phyloP scores from a whole-genome alignment of 441 rosid genomes.

The Capsella rubella region DNA sequence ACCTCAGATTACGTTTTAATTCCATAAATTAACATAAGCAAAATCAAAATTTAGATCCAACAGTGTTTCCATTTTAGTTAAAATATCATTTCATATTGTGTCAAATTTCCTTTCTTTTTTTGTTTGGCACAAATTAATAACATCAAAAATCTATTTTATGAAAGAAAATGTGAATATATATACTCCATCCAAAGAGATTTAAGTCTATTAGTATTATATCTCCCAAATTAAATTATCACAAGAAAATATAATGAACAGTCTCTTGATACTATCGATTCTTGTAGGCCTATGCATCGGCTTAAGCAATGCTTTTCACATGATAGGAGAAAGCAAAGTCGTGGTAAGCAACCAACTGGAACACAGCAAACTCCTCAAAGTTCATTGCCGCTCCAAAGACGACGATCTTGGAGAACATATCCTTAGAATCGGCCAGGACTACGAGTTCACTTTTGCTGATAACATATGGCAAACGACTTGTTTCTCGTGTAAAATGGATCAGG shows the following conservation, averaged over 20 bases:
- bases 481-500: constrained; percentile 30
- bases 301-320: constrained; percentile 16
- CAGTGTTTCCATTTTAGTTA: neutral
- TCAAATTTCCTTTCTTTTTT: neutral
- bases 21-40: neutral
- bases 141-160: neutral
- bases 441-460: constrained; percentile 31
- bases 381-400: constrained; percentile 11
- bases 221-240: neutral
- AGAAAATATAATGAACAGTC: neutral
- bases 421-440: constrained; percentile 25
- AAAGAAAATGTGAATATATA: neutral
- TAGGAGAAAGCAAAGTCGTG: constrained; percentile 34
- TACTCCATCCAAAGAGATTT: neutral
- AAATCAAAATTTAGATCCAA: neutral
- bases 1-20: neutral
- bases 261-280: neutral
- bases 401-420: constrained; percentile 18
- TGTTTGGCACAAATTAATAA: neutral
- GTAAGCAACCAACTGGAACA: constrained; percentile 36
- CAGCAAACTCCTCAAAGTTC: constrained; percentile 38
- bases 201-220: neutral
- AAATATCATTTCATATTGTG: neutral
- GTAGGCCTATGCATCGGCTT: constrained; percentile 21
- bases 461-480: constrained; percentile 7